Evolutionary conservation across 208 protist species (phyloP).

Genomic region (Crithidia expoeki): DNA sequence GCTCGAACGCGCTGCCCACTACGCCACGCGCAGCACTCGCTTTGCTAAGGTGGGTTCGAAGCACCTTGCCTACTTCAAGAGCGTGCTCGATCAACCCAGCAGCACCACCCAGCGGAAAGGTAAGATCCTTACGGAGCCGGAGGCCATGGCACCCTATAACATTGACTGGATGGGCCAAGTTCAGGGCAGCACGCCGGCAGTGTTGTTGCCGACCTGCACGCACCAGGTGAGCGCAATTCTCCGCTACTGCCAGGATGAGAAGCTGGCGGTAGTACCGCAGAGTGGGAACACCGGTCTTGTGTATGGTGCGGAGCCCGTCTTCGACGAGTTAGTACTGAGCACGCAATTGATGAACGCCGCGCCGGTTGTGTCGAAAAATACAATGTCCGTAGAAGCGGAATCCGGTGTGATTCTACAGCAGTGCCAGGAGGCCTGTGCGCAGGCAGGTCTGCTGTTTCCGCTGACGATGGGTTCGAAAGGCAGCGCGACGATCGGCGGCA

Average conservation of each 20-base stretch:
- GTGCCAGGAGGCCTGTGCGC: slow-evolving; percentile 79
- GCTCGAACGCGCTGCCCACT: slow-evolving; percentile 60
- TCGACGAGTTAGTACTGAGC: slow-evolving; percentile 94
- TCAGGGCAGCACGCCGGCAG: slow-evolving; percentile 48
- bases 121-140: slow-evolving; percentile 49
- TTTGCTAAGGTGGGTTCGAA: slow-evolving; percentile 51
- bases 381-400: slow-evolving; percentile 77
- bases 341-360: slow-evolving; percentile 91
- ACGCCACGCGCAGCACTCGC: slow-evolving; percentile 54
- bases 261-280: slow-evolving; percentile 95
- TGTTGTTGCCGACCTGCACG: slow-evolving; percentile 67
- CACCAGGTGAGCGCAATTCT: slow-evolving; percentile 80
- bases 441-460: slow-evolving; percentile 91
- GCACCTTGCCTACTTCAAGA: slow-evolving; percentile 58
- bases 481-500: slow-evolving; percentile 97
- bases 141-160: slow-evolving; percentile 65
- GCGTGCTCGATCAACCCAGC: slow-evolving; percentile 57
- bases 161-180: slow-evolving; percentile 75
- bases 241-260: slow-evolving; percentile 90
- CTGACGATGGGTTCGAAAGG: slow-evolving; percentile 97
- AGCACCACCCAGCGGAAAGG: slow-evolving; percentile 44
- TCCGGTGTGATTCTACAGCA: slow-evolving; percentile 93
- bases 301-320: slow-evolving; percentile 86
- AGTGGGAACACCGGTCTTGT: slow-evolving; percentile 98
- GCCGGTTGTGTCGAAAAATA: slow-evolving; percentile 59